Base-by-base conservation (phyloP, 306 rosid species). In the Prosopis cineraria region DNA sequence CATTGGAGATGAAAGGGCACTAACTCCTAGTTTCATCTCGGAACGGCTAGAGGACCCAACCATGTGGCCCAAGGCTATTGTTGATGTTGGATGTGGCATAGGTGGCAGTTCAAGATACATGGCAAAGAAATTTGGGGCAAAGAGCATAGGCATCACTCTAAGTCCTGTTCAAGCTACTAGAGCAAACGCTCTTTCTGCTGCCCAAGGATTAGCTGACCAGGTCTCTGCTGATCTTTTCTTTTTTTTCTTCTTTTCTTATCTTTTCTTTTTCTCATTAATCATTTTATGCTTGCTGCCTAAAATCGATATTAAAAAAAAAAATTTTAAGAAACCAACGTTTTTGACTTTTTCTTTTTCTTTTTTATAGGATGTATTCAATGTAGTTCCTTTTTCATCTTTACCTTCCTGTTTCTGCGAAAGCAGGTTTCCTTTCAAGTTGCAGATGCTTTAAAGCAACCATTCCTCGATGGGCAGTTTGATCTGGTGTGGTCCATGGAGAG, bases 401-500 rank as follows among this genome's bases (percentile, higher is more conserved):
- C 24, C 43, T 72, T 59, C 6, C 12, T 73, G 52, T 67, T 40
- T 58, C 47, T 73, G 68, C 27, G 13, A 66, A 66, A 16, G 68
- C 83, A 94, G 98, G 97, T 83, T 43, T 88, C 88, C 7, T 94
- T 85, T 78, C 93, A 79, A 76, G 98, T 95, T 8, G 98, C 91
- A 17, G 98, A 95, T 44, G 98, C 98, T 79, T 74, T 95, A 64
- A 75, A 89, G 4, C 98, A 90, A 72, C 98, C 98, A 59, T 95
- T 95, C 79, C 80, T 86, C 3, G 93, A 92, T 14, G 92, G 82
- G 7, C 78, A 85, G 47, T 95, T 95, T 74, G 98, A 95, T 82
- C 81, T 95, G 68, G 93, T 92, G 14, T 95, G 98, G 98, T 95
- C 97, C 60, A 91, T 95, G 98, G 98, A 95, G 83, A 95, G 98